These are phyloP conservation scores for Alternaria sp. DNA, from an alignment of 2,329 filamentous ascomycete genomes.

Conservation along the genomic window DNA sequence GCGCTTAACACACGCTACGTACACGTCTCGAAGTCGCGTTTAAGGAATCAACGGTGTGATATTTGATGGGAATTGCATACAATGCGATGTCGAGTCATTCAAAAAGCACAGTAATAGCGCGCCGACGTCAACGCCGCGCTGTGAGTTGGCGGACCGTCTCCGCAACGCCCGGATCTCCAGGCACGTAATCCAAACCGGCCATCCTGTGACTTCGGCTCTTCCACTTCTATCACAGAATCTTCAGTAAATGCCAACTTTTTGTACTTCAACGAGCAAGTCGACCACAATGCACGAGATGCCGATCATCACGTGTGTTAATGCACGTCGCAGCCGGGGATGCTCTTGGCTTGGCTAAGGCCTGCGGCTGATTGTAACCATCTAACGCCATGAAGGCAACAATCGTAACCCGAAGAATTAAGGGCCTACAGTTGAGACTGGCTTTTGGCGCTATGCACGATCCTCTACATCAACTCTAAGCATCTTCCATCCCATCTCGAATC, in stretches of 20 bases:
- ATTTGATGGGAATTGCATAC: slow-evolving; percentile 5
- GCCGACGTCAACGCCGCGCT: slow-evolving; percentile 16
- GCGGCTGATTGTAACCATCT: slow-evolving; percentile 29
- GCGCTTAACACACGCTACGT: slow-evolving; percentile 14
- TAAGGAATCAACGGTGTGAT: slow-evolving; percentile 6
- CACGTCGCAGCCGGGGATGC: slow-evolving; percentile 25
- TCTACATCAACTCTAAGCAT: slow-evolving; percentile 12
- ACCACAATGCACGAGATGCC: slow-evolving; percentile 11
- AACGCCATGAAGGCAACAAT: slow-evolving; percentile 13
- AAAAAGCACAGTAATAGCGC: slow-evolving; percentile 12
- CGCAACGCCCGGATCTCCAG: slow-evolving; percentile 19
- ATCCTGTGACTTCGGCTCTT: not conserved
- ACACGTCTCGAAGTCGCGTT: slow-evolving; percentile 27
- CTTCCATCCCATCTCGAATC: slow-evolving; percentile 19
- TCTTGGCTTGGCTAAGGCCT: slow-evolving; percentile 28
- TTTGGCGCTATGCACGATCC: slow-evolving; percentile 23
- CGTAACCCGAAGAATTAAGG: slow-evolving; percentile 11
- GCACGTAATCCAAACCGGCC: not conserved
- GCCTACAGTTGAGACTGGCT: slow-evolving; percentile 8
- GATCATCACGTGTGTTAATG: slow-evolving; percentile 43
- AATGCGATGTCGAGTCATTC: slow-evolving; percentile 3
- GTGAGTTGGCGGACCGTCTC: slow-evolving; percentile 24
- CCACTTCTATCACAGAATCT: slow-evolving; percentile 2
- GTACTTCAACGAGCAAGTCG: not conserved
- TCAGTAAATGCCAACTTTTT: slow-evolving; percentile 1